Conservation (phyloP, 2,329 filamentous ascomycete genomes). For the Apiospora sp. region DNA sequence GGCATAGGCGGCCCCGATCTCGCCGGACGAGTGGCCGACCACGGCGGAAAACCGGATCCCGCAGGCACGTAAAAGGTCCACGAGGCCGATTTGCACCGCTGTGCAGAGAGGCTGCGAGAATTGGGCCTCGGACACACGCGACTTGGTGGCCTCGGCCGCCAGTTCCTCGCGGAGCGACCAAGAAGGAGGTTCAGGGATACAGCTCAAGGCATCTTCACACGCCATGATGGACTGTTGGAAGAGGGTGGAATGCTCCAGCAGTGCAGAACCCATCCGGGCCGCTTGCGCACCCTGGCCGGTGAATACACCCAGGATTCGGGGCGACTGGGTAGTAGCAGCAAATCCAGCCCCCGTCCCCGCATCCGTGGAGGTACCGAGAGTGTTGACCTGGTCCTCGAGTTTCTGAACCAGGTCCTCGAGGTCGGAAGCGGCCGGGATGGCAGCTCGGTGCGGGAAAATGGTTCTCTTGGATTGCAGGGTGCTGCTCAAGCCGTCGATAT, state of each 20-base stretch:
- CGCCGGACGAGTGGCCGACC: constrained; percentile 41
- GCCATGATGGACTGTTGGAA: constrained; percentile 37
- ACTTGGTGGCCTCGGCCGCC: constrained; percentile 36
- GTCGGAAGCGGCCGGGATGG: too few relatives aligned
- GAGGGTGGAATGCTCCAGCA: constrained; percentile 42
- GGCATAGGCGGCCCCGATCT: constrained; percentile 44
- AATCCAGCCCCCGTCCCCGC: too few relatives aligned
- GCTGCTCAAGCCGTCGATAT: constrained; percentile 1
- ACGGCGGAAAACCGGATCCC: constrained; percentile 40
- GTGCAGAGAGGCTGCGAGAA: constrained; percentile 61
- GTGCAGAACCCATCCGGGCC: constrained; percentile 42
- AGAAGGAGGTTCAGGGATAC: constrained; percentile 34
- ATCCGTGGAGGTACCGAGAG: too few relatives aligned
- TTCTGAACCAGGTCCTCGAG: not conserved
- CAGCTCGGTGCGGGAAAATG: too few relatives aligned
- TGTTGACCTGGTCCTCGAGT: not conserved
- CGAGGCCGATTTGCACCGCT: constrained; percentile 58
- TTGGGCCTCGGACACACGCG: constrained; percentile 46
- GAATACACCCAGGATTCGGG: constrained; percentile 43
- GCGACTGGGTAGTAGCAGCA: constrained; percentile 6
- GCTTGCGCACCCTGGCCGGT: constrained; percentile 48
- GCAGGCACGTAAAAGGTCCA: constrained; percentile 43
- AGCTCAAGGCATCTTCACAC: constrained; percentile 42
- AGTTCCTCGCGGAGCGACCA: constrained; percentile 48
- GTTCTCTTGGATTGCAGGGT: not conserved